phyloP scores from a whole-genome alignment of 202 grass and related monocot species.

The Cymbopogon flexuosus region DNA sequence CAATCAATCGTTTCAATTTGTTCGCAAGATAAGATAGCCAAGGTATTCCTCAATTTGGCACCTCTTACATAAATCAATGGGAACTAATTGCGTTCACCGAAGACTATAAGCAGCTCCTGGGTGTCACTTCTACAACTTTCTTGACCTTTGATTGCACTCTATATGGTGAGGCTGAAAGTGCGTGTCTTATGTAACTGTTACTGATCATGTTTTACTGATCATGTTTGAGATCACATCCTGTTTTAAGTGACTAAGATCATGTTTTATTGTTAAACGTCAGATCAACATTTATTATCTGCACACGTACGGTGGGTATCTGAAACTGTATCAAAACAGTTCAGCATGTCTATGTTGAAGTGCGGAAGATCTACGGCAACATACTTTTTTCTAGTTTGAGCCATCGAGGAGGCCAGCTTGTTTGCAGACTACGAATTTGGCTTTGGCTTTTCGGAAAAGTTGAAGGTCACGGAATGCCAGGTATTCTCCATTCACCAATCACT shows the following conservation, averaged over 20 bases:
- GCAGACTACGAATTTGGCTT: constrained; percentile 14
- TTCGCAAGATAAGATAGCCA: background rate
- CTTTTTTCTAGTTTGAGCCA: background rate
- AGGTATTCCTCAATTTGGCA: background rate
- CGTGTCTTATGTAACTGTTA: too few relatives aligned
- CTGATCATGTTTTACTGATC: too few relatives aligned
- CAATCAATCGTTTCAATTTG: background rate
- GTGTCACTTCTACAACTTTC: background rate
- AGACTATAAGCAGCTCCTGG: background rate
- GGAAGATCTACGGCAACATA: background rate
- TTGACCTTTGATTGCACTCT: background rate
- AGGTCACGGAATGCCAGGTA: constrained; percentile 33
- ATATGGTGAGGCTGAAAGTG: too few relatives aligned
- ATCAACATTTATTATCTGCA: background rate
- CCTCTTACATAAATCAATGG: background rate
- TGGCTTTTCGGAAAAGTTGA: constrained; percentile 29
- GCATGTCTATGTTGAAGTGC: background rate
- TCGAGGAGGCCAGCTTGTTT: background rate
- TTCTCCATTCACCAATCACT: constrained; percentile 24
- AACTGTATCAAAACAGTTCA: background rate
- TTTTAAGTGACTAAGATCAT: background rate
- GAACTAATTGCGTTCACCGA: background rate
- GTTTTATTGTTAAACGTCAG: background rate
- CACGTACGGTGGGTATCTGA: background rate
- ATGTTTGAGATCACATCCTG: too few relatives aligned